Percentiles rank a stretch among this genome's conserved stretches.
phyloP scores from a whole-genome alignment of 305 asterid genomes.

The Petunia hybrid region DNA sequence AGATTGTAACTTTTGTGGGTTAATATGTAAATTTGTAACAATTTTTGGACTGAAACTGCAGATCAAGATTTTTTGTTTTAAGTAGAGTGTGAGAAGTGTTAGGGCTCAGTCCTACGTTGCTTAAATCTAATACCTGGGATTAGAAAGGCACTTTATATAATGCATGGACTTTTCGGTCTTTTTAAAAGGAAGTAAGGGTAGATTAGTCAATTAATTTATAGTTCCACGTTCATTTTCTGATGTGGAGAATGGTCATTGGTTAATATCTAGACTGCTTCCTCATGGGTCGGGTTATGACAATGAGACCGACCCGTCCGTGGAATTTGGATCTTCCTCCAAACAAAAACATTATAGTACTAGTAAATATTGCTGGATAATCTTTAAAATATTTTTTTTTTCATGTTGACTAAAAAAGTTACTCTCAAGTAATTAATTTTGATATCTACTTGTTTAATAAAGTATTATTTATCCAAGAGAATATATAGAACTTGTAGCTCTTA shows the following conservation, averaged over 20 bases:
- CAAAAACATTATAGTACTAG: too few species aligned
- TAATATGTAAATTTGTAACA: not conserved
- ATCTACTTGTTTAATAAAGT: too few species aligned
- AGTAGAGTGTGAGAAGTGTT: not conserved
- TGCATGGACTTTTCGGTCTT: constrained; percentile 14
- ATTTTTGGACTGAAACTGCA: not conserved
- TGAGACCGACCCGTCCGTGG: not conserved
- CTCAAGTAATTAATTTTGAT: too few species aligned
- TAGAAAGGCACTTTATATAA: not conserved
- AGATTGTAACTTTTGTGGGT: constrained; percentile 34
- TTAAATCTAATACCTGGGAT: not conserved
- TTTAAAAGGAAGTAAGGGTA: constrained; percentile 15
- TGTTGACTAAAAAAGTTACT: too few species aligned
- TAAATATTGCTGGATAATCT: too few species aligned
- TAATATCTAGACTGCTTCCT: not conserved
- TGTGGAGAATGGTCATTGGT: constrained; percentile 36
- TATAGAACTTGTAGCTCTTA: too few species aligned
- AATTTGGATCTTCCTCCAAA: not conserved
- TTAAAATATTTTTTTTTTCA: too few species aligned
- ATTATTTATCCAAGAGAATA: too few species aligned
- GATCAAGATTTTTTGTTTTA: constrained; percentile 30
- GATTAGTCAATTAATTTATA: not conserved
- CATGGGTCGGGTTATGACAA: not conserved
- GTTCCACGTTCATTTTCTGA: constrained; percentile 34
- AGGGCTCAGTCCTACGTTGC: constrained; percentile 15